A percentile compares a stretch with the other conserved stretches of the same genome.
Evolutionary conservation across 164 flowering plant genomes (phyloP).

Genomic region (Berberis vulgaris): DNA sequence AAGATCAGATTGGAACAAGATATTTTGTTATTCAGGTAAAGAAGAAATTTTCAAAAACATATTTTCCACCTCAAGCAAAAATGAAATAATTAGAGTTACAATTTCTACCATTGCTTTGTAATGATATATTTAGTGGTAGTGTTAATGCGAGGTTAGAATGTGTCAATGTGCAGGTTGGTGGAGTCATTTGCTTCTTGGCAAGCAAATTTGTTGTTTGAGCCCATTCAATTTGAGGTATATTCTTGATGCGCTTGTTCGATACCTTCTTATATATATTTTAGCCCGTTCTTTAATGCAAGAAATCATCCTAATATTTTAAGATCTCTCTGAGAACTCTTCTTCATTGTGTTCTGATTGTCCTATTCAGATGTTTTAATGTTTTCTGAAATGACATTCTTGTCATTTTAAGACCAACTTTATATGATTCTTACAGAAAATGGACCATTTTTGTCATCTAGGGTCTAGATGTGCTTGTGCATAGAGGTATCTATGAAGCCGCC

Average conservation of each 20-base stretch:
- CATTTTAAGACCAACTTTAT: no score
- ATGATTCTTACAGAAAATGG: not conserved
- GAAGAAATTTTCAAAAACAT: not conserved
- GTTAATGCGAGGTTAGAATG: not conserved
- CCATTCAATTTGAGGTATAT: constrained; percentile 83
- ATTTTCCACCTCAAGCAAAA: no score
- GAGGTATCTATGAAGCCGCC: constrained; percentile 98
- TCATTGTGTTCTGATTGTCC: not conserved
- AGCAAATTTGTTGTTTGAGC: constrained; percentile 89
- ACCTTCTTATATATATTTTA: not conserved
- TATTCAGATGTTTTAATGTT: not conserved
- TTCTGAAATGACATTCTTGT: no score
- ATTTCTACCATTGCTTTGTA: no score
- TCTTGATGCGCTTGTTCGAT: not conserved
- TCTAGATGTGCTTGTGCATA: constrained; percentile 73
- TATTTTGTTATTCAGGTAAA: constrained; percentile 86
- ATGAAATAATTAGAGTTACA: no score
- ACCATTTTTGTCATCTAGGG: constrained; percentile 37
- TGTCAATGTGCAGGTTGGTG: constrained; percentile 58
- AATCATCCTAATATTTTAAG: not conserved
- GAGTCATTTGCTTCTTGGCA: constrained; percentile 97
- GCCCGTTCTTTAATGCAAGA: not conserved
- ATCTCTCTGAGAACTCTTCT: not conserved
- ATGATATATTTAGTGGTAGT: not conserved
- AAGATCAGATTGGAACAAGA: constrained; percentile 60